Base-by-base conservation (phyloP, 176 grass and related monocot genomes). In the Echinochloa phyllopogon region DNA sequence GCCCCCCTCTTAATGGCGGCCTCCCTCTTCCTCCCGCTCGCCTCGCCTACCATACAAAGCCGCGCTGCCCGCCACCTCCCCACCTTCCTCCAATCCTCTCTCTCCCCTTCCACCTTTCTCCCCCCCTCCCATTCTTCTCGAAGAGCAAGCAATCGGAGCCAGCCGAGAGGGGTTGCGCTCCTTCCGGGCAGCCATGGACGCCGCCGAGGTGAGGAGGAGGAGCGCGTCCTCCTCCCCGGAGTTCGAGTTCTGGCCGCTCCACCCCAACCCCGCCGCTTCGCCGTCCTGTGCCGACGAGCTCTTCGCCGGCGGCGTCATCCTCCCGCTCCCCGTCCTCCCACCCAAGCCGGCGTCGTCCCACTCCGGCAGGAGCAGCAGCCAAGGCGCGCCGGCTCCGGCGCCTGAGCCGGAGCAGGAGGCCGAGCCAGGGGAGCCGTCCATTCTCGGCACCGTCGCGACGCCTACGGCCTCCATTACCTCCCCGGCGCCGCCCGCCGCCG, bases 201-300 rank as follows among this genome's bases (percentile, higher is more conserved):
- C 55, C 48, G 76, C 69, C 33, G 82, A 77, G 45, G 48, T n/a
- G 56, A 62, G 86, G 66, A 40, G 89, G 53, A 93, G 88, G 43
- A 93, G 85, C 73, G 61, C 64, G 10, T 83, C 85, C 53, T 91
- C 88, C 41, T 94, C 90, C 1, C 67, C 87, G 11, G 94, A 97
- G 76, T 97, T 97, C 83, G 78, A 91, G 76, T 97, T 97, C 88
- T 97, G 94, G 92, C 77, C 87, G 21, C 38, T 90, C 71, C 77
- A 79, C 67, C 60, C 83, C 51, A 78, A 84, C 69, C 77, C 86
- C 36, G 60, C 68, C 20, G 41, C 78, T 1, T 68, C 80, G 6
- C 80, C 83, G 1, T 87, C 87, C 71, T 79, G 83, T 24, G 94
- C 94, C 6, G 94, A 97, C 49, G 85, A 92, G 83, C 90, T 97